Evolutionary conservation across 345 rosid genomes (phyloP).

Genomic region (Noccaea caerulescens): DNA sequence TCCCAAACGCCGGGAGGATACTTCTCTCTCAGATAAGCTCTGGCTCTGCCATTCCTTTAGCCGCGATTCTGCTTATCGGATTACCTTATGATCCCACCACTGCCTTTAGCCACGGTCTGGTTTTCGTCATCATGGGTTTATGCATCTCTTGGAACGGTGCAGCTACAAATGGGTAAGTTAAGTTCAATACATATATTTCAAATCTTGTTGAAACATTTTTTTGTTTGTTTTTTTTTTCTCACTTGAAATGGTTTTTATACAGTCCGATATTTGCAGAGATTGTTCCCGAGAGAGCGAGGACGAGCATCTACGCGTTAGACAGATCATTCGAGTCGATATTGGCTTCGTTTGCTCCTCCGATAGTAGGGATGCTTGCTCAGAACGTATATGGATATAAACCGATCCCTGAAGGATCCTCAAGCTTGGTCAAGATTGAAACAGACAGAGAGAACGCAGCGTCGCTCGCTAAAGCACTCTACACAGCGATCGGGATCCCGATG

Average conservation of each 20-base stretch:
- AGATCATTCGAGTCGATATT: slow-evolving; percentile 78
- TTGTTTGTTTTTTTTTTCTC: neutral
- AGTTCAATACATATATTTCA: neutral
- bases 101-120: slow-evolving; percentile 56
- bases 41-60: slow-evolving; percentile 65
- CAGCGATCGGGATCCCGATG: slow-evolving; percentile 79
- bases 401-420: slow-evolving; percentile 54
- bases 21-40: slow-evolving; percentile 62
- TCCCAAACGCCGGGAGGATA: slow-evolving; percentile 65
- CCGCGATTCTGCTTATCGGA: slow-evolving; percentile 58
- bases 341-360: slow-evolving; percentile 89
- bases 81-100: slow-evolving; percentile 67
- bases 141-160: slow-evolving; percentile 64
- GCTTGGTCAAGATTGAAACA: slow-evolving; percentile 54
- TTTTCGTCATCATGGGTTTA: slow-evolving; percentile 60
- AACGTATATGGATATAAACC: slow-evolving; percentile 84
- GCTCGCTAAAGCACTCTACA: slow-evolving; percentile 77
- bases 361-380: slow-evolving; percentile 83
- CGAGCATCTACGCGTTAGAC: slow-evolving; percentile 88
- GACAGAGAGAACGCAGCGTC: slow-evolving; percentile 84
- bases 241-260: slow-evolving; percentile 40
- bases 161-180: slow-evolving; percentile 62
- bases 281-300: slow-evolving; percentile 77
- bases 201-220: neutral
- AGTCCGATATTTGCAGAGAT: slow-evolving; percentile 98